A percentile compares a stretch with the other conserved stretches of the same genome.
Evolutionary conservation across 371 early-diverging fungal genomes (phyloP).

Genomic region (Mortierella sp.): DNA sequence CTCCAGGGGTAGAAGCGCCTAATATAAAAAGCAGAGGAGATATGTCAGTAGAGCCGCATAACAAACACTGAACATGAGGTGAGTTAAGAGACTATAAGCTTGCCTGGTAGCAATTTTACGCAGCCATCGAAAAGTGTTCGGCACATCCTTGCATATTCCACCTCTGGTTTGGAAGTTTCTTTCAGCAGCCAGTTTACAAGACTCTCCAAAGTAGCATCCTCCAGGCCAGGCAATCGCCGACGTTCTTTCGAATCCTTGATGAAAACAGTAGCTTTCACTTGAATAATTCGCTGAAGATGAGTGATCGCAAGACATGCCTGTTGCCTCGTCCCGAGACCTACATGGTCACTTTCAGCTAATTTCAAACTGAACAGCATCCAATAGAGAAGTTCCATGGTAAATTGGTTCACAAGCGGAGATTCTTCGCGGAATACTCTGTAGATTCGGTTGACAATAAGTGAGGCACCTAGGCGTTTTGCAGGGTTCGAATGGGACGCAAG

Average conservation of each 20-base stretch:
- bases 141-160: slow-evolving; percentile 74
- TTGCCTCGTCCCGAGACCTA: slow-evolving; percentile 71
- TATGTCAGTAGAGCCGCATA: not conserved
- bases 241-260: slow-evolving; percentile 51
- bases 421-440: slow-evolving; percentile 79
- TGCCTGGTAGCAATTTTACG: slow-evolving; percentile 57
- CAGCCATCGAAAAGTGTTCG: slow-evolving; percentile 69
- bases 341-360: slow-evolving; percentile 74
- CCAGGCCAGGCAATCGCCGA: slow-evolving; percentile 65
- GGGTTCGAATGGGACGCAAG: slow-evolving; percentile 71
- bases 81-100: not conserved
- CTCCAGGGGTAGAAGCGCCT: slow-evolving; percentile 21
- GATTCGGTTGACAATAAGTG: slow-evolving; percentile 79
- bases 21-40: not conserved
- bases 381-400: slow-evolving; percentile 77
- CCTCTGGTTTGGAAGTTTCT: slow-evolving; percentile 65
- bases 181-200: slow-evolving; percentile 73
- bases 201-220: slow-evolving; percentile 58
- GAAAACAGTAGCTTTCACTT: slow-evolving; percentile 63
- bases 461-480: slow-evolving; percentile 77
- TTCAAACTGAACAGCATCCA: slow-evolving; percentile 74
- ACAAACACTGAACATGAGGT: not conserved
- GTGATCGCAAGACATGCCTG: slow-evolving; percentile 68
- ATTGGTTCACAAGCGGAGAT: slow-evolving; percentile 68
- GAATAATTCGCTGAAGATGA: slow-evolving; percentile 73